These are phyloP conservation scores for Ganoderma multipileum DNA, from an alignment of 1,284 basidiomycete species.

Conservation along the genomic window DNA sequence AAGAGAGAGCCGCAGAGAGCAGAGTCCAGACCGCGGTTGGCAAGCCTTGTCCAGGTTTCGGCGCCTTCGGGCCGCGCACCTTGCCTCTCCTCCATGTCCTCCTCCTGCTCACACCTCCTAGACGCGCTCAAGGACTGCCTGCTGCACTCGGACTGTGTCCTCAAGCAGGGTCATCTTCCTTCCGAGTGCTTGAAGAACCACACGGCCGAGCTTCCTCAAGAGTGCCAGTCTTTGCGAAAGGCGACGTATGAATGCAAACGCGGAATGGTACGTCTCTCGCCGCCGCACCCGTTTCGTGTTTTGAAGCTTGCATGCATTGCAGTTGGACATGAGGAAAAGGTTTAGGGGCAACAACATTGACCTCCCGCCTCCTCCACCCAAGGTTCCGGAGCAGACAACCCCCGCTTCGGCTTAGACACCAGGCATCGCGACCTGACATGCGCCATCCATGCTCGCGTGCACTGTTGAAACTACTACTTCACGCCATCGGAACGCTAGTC, in stretches of 20 bases:
- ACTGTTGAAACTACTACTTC: background rate
- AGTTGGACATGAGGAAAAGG: slow-evolving; percentile 86
- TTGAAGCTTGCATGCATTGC: background rate
- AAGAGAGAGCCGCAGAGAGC: slow-evolving; percentile 59
- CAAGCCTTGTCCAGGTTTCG: slow-evolving; percentile 11
- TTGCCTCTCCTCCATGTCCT: slow-evolving; percentile 61
- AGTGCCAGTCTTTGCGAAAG: slow-evolving; percentile 76
- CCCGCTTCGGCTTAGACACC: slow-evolving; percentile 6
- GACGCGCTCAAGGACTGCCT: slow-evolving; percentile 81
- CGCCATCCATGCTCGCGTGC: background rate
- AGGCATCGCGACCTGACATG: background rate
- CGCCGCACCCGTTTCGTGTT: background rate
- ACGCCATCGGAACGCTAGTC: background rate
- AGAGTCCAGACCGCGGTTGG: slow-evolving; percentile 2
- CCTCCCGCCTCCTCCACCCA: slow-evolving; percentile 31
- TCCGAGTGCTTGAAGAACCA: slow-evolving; percentile 83
- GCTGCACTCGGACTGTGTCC: slow-evolving; percentile 82
- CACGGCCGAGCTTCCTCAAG: slow-evolving; percentile 73
- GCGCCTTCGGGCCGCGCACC: slow-evolving; percentile 24
- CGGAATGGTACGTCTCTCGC: slow-evolving; percentile 72
- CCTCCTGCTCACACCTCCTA: slow-evolving; percentile 78
- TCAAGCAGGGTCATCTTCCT: slow-evolving; percentile 73
- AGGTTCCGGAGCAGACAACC: slow-evolving; percentile 18
- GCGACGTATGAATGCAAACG: slow-evolving; percentile 89
- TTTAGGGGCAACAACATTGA: slow-evolving; percentile 77